Conservation (phyloP, 1,139 yeast species). For the Saccharomyces hybrid region DNA sequence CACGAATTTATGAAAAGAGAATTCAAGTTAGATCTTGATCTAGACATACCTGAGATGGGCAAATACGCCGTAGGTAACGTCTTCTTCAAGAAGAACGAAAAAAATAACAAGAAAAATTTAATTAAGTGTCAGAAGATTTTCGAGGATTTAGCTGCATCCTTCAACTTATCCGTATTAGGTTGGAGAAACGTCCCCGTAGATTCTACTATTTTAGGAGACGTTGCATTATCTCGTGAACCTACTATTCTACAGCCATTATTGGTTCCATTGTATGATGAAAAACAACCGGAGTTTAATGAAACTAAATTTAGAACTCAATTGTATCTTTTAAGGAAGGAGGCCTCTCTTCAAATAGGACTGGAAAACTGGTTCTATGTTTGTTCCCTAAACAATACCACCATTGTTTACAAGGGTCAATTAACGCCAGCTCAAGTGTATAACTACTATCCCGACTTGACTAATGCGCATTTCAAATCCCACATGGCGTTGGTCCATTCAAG, state of each 20-base stretch:
- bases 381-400: conserved; percentile 79
- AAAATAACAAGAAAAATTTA: conserved; percentile 33
- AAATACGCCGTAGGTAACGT: conserved; percentile 94
- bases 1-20: conserved; percentile 81
- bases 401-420: conserved; percentile 95
- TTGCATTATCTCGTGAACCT: conserved; percentile 91
- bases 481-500: conserved; percentile 95
- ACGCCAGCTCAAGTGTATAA: conserved; percentile 94
- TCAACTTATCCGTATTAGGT: conserved; percentile 78
- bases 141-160: conserved; percentile 66
- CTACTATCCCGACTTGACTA: conserved; percentile 86
- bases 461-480: conserved; percentile 90
- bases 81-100: conserved; percentile 77
- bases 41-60: conserved; percentile 63
- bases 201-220: conserved; percentile 87
- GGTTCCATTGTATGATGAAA: conserved; percentile 49
- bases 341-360: conserved; percentile 83
- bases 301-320: conserved; percentile 74
- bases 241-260: conserved; percentile 81
- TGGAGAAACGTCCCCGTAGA: conserved; percentile 98
- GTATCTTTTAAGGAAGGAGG: conserved; percentile 79
- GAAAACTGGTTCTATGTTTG: conserved; percentile 98
- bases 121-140: conserved; percentile 66
- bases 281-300: conserved; percentile 49
- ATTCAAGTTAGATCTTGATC: conserved; percentile 44